Base-by-base conservation (phyloP, 2,329 filamentous ascomycete species). In the Apiospora malaysiana region DNA sequence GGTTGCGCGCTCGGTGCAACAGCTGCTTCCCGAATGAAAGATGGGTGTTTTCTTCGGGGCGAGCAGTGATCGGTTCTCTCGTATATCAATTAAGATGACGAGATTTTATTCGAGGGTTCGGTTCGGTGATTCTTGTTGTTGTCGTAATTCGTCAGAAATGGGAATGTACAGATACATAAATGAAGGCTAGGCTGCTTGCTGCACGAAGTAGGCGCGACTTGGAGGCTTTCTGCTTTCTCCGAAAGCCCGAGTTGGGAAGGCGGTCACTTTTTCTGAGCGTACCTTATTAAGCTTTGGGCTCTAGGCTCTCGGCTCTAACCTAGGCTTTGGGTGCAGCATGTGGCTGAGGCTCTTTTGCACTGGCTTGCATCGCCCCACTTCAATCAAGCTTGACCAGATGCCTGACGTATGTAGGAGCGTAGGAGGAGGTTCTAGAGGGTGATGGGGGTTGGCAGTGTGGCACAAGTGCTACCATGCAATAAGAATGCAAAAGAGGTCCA, bases 81-180 rank as follows among this genome's bases (percentile, higher is more conserved):
- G 49, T 56, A 56, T 27, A 56, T 56, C 49, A 56, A 56, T 56
- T 25, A 56, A 56, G 25, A 56, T 56, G 49, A 32, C 49, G 47
- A 51, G 47, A 25, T 51, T 1, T 12, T 25, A 12, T 3, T 51
- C 21, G n/a, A 23, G 23, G n/a, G 12, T 9, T 25, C 10, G 47
- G n/a, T 25, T 51, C 12, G 49, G 49, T 56, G 14, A 18, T 56
- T 18, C 8, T 32, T 37, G 16, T 59, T n/a, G 16, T 59, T 37
- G 25, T 37, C 8, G 51, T 12, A 37, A 18, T 59, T 37, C 51
- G 51, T 59, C 10, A 37, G 12, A 18, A 27, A 27, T 27, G 23
- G 51, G 25, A 56, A 4, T 32, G 47, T 12, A 10, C 32, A 32
- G 8, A 40, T 63, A 10, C 12, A 23, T 63, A 10, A n/a, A 23